Evolutionary conservation across 306 rosid genomes (phyloP).

Genomic region (Quercus glauca): DNA sequence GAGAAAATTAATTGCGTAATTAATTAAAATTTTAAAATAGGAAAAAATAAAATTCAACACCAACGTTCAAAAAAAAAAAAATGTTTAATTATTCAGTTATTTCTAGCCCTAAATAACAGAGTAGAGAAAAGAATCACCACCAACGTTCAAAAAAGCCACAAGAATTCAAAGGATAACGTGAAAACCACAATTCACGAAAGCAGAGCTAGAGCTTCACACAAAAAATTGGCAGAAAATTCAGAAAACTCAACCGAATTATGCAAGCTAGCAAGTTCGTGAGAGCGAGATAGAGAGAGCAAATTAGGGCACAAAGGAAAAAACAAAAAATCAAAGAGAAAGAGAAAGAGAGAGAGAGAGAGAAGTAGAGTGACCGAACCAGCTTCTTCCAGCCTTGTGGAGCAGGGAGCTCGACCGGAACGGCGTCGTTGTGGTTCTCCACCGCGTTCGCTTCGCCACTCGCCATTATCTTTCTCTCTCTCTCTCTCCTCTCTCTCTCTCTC

Average conservation of each 20-base stretch:
- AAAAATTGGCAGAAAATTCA: too few species aligned
- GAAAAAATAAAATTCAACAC: not conserved
- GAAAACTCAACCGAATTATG: too few species aligned
- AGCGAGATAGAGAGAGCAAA: not conserved
- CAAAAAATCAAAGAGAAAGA: not conserved
- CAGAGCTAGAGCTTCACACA: too few species aligned
- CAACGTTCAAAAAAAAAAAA: not conserved
- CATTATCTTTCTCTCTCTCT: conserved; percentile 1
- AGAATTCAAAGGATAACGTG: too few species aligned
- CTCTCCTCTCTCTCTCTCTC: not conserved
- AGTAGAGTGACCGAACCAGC: conserved; percentile 10
- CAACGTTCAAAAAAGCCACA: too few species aligned
- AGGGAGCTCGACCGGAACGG: not conserved
- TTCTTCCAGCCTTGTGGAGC: conserved; percentile 21
- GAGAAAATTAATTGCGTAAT: not conserved
- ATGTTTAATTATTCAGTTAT: too few species aligned
- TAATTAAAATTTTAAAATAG: too few species aligned
- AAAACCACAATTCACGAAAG: too few species aligned
- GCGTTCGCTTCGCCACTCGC: not conserved
- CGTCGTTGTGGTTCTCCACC: conserved; percentile 4
- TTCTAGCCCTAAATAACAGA: too few species aligned
- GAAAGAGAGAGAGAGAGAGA: not conserved
- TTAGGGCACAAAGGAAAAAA: not conserved
- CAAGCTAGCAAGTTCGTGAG: too few species aligned
- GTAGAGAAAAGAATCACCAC: too few species aligned